phyloP scores from a whole-genome alignment of 2,329 filamentous ascomycete species.

The Dactylellina drechsleri region DNA sequence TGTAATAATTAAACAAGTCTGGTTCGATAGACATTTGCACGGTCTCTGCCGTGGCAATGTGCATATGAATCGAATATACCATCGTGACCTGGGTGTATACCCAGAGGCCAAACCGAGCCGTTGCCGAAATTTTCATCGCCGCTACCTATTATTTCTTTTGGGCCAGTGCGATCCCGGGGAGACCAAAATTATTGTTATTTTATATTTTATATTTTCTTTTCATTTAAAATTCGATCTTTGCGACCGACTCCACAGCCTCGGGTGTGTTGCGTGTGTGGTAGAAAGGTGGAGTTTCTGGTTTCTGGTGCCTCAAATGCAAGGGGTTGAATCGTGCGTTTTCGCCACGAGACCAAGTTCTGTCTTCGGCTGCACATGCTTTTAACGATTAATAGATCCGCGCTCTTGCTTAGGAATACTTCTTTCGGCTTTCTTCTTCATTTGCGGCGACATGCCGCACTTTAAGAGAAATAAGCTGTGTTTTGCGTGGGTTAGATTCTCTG shows the following conservation, averaged over 20 bases:
- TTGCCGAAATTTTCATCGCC: constrained; percentile 18
- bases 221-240: constrained; percentile 1
- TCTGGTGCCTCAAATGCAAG: constrained; percentile 41
- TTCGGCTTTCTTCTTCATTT: constrained; percentile 39
- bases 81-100: constrained; percentile 14
- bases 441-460: constrained; percentile 21
- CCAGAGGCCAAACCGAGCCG: constrained; percentile 22
- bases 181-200: background rate
- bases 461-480: constrained; percentile 38
- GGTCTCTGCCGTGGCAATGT: background rate
- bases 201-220: background rate
- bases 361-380: constrained; percentile 30
- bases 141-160: background rate
- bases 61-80: constrained; percentile 14
- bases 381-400: background rate
- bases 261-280: constrained; percentile 52
- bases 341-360: constrained; percentile 33
- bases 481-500: background rate
- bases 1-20: constrained; percentile 17
- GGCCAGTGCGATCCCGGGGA: background rate
- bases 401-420: constrained; percentile 1
- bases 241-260: constrained; percentile 2
- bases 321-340: constrained; percentile 26
- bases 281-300: constrained; percentile 32
- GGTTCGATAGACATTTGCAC: constrained; percentile 24